These are phyloP conservation scores for Capillidium rhysosporum DNA, from an alignment of 371 early-diverging fungal species.

Conservation along the genomic window DNA sequence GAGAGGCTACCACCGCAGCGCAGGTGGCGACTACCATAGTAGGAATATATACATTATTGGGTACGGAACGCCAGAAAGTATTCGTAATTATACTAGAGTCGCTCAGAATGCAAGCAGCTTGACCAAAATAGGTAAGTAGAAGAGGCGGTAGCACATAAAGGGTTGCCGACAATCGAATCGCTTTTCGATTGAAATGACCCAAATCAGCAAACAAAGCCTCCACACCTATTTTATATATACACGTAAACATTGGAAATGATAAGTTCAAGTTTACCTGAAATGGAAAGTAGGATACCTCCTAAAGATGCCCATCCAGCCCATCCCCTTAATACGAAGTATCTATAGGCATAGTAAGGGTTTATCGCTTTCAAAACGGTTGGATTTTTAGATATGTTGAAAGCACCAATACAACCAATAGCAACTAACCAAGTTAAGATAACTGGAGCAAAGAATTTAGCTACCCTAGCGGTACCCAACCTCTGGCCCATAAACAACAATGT, in stretches of 20 bases:
- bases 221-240: constrained; percentile 12
- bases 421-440: constrained; percentile 25
- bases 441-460: constrained; percentile 21
- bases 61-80: constrained; percentile 7
- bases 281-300: constrained; percentile 17
- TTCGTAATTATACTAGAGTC: constrained; percentile 12
- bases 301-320: constrained; percentile 14
- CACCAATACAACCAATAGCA: constrained; percentile 17
- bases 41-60: constrained; percentile 10
- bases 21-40: constrained; percentile 22
- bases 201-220: constrained; percentile 31
- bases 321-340: constrained; percentile 12
- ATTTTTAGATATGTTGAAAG: constrained; percentile 20
- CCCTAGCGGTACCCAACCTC: constrained; percentile 22
- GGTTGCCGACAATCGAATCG: constrained; percentile 17
- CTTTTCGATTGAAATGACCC: constrained; percentile 22
- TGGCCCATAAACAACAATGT: constrained; percentile 21
- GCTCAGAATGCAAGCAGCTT: constrained; percentile 18
- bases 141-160: constrained; percentile 14
- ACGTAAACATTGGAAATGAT: not conserved
- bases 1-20: constrained; percentile 34
- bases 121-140: constrained; percentile 17
- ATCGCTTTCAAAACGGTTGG: constrained; percentile 12
- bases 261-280: constrained; percentile 10
- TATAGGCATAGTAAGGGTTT: constrained; percentile 14